Evolutionary conservation across 2,329 filamentous ascomycete species (phyloP).

Genomic region (Rhinocladiella mackenziei): DNA sequence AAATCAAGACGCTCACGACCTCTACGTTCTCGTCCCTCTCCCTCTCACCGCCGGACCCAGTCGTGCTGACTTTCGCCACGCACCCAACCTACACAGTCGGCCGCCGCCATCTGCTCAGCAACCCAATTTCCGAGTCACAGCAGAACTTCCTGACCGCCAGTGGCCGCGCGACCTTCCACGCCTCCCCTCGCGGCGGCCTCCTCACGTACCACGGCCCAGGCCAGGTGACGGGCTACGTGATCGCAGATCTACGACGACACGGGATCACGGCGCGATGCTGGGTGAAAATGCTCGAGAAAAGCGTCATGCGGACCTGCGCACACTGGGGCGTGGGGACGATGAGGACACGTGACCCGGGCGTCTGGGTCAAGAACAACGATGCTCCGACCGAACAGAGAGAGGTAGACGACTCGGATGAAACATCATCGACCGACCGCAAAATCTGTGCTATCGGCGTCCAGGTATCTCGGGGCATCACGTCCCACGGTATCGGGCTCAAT

Average conservation of each 20-base stretch:
- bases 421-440: slow-evolving; percentile 54
- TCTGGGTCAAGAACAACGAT: slow-evolving; percentile 58
- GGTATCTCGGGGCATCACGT: slow-evolving; percentile 74
- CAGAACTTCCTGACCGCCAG: slow-evolving; percentile 37
- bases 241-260: slow-evolving; percentile 73
- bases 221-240: slow-evolving; percentile 86
- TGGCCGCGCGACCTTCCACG: slow-evolving; percentile 52
- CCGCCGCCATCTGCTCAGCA: slow-evolving; percentile 62
- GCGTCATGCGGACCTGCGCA: slow-evolving; percentile 63
- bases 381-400: slow-evolving; percentile 12
- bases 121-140: slow-evolving; percentile 33
- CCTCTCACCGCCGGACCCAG: slow-evolving; percentile 55
- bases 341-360: slow-evolving; percentile 73
- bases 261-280: slow-evolving; percentile 69
- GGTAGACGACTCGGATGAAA: slow-evolving; percentile 21
- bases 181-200: slow-evolving; percentile 78
- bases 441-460: slow-evolving; percentile 93
- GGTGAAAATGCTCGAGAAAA: slow-evolving; percentile 71
- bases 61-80: slow-evolving; percentile 77
- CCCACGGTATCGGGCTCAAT: slow-evolving; percentile 73
- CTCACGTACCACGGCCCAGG: slow-evolving; percentile 95
- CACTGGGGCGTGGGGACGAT: slow-evolving; percentile 55
- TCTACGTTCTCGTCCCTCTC: slow-evolving; percentile 15
- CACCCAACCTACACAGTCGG: slow-evolving; percentile 85
- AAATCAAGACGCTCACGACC: too few species aligned